These are phyloP conservation scores for Boehmeria nivea DNA, from an alignment of 306 rosid genomes.

Conservation along the genomic window DNA sequence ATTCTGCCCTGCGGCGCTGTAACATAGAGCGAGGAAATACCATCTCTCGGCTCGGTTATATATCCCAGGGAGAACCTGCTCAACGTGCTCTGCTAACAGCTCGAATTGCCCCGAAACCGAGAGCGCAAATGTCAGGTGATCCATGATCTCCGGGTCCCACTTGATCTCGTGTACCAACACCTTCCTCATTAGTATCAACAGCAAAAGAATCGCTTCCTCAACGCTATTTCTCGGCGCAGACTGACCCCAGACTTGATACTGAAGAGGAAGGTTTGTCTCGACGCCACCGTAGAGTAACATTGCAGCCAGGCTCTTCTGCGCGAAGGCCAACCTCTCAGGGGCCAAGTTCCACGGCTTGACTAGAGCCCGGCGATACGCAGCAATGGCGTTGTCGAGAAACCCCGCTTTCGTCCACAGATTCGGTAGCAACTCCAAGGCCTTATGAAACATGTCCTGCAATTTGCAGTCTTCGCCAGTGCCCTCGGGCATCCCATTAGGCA, in stretches of 20 bases:
- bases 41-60: slow-evolving; percentile 65
- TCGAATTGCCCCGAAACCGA: slow-evolving; percentile 64
- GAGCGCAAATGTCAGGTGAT: slow-evolving; percentile 78
- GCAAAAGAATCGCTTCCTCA: slow-evolving; percentile 78
- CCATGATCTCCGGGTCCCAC: slow-evolving; percentile 73
- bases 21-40: slow-evolving; percentile 91
- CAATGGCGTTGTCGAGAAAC: slow-evolving; percentile 65
- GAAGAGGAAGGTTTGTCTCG: slow-evolving; percentile 58
- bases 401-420: slow-evolving; percentile 66
- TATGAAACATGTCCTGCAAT: slow-evolving; percentile 79
- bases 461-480: slow-evolving; percentile 67
- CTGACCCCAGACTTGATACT: slow-evolving; percentile 47
- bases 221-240: slow-evolving; percentile 44
- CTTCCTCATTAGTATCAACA: slow-evolving; percentile 58
- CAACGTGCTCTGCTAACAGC: slow-evolving; percentile 60
- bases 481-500: slow-evolving; percentile 72
- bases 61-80: slow-evolving; percentile 74
- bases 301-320: slow-evolving; percentile 67
- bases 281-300: slow-evolving; percentile 78
- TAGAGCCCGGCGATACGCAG: slow-evolving; percentile 58
- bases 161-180: slow-evolving; percentile 48
- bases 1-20: slow-evolving; percentile 60
- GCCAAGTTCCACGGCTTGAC: slow-evolving; percentile 86
- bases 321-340: slow-evolving; percentile 46
- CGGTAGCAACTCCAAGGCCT: slow-evolving; percentile 79